Evolutionary conservation across 2,329 filamentous ascomycete species (phyloP), one percentile per base, ranked within the genome.

Genomic region (Colletotrichum spaethianum): DNA sequence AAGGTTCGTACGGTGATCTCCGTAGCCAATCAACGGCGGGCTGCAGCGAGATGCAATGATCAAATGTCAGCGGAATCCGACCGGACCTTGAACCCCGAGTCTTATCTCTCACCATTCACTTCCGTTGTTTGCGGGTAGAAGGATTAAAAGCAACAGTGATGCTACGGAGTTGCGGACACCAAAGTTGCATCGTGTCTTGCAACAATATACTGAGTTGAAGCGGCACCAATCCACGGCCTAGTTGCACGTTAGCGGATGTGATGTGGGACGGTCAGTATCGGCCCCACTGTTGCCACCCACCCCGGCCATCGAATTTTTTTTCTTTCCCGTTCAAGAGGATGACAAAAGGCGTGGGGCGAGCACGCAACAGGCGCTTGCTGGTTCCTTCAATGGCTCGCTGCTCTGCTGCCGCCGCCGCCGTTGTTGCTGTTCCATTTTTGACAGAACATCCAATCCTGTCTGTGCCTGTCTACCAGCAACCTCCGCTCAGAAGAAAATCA

Each of bases 271-370:
- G 57, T 20, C 26, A 28, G 36, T 26, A 31, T 42, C 63, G 42
- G 64, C 69, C 69, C 56, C 69, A 26, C 44, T n/a, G 8, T 72
- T 57, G 65, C 59, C 53, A 64, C 64, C 50, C 50, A 36, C 52
- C 59, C 59, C 23, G 65, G 65, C 69, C 36, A 63, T 46, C 26
- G 42, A 59, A 59, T 38, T 53, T 72, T 67, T 53, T 38, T 31
- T 26, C 2, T 2, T 20, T 33, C n/a, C n/a, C 33, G 33, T 11
- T 2, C 33, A 28, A 31, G 31, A 67, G 42, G 7, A 63, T 67
- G 59, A 46, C 23, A 53, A 55, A 68, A 40, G 46, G 28, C 65
- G 69, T 69, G 69, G 65, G 69, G 59, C 65, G 36, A 69, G 66
- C 69, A 72, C 69, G 65, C 65, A 72, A 72, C 46, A 28, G 26